A percentile compares a stretch with the other conserved stretches of the same genome.
Evolutionary conservation across 805 yeast species (phyloP).

Genomic region (Lachancea lanzarotensis): DNA sequence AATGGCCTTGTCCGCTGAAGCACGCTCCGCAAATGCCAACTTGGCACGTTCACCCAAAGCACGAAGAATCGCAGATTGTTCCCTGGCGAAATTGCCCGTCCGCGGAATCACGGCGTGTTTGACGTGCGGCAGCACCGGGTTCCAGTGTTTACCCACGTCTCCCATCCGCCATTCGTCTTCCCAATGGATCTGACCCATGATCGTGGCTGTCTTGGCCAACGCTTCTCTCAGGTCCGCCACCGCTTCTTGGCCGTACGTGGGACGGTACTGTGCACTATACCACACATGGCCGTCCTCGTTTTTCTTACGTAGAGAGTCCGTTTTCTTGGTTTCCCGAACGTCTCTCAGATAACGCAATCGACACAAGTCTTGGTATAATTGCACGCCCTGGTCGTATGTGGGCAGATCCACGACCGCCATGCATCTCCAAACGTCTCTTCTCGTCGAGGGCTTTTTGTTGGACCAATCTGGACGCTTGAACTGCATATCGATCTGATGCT

Average conservation of each 20-base stretch:
- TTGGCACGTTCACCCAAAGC: conserved; percentile 39
- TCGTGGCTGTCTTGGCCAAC: conserved; percentile 16
- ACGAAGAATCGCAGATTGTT: conserved; percentile 60
- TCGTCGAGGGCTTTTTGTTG: conserved; percentile 68
- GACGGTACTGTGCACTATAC: conserved; percentile 84
- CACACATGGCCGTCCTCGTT: conserved; percentile 75
- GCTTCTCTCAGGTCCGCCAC: conserved; percentile 63
- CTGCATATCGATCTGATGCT: conserved; percentile 47
- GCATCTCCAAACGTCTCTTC: conserved; percentile 86
- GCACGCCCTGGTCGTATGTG: conserved; percentile 55
- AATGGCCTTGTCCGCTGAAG: not conserved
- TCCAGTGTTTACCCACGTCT: conserved; percentile 62
- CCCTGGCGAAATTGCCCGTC: conserved; percentile 49
- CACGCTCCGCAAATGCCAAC: conserved; percentile 12
- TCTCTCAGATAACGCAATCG: conserved; percentile 72
- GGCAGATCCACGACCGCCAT: conserved; percentile 75
- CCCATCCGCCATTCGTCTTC: conserved; percentile 87
- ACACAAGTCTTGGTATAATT: conserved; percentile 68
- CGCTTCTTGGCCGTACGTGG: conserved; percentile 85
- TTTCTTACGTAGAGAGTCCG: conserved; percentile 62
- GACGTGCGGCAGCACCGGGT: conserved; percentile 39
- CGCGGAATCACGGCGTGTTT: conserved; percentile 55
- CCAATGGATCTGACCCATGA: conserved; percentile 56
- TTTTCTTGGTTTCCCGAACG: conserved; percentile 48
- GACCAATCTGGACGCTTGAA: conserved; percentile 85